phyloP scores from a whole-genome alignment of 169 alveolate genomes.

The Plasmodium coatneyi region DNA sequence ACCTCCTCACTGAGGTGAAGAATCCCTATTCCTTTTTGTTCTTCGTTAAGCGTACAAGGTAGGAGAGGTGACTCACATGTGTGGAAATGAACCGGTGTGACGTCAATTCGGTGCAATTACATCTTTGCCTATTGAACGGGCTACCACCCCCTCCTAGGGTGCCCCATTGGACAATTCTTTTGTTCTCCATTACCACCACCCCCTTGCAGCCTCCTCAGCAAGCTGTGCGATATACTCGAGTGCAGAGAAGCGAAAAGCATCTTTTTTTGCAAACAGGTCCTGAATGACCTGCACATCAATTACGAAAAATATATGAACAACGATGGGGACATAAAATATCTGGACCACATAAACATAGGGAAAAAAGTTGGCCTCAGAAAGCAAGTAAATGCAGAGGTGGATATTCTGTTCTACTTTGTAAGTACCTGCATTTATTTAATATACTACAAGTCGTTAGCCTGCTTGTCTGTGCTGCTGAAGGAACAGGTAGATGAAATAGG shows the following conservation, averaged over 20 bases:
- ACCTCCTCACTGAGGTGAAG: slow-evolving; percentile 22
- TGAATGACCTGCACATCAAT: slow-evolving; percentile 17
- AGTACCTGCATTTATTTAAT: slow-evolving; percentile 41
- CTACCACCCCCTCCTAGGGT: not conserved
- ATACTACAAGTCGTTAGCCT: slow-evolving; percentile 31
- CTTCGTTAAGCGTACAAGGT: slow-evolving; percentile 29
- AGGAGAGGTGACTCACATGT: not conserved
- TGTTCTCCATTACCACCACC: not conserved
- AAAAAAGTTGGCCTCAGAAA: slow-evolving; percentile 8
- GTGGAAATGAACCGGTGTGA: not conserved
- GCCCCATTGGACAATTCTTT: not conserved
- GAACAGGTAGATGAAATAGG: not conserved
- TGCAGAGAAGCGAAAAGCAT: slow-evolving; percentile 54
- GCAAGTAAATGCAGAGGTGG: slow-evolving; percentile 12
- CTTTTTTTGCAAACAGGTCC: slow-evolving; percentile 43
- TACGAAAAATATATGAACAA: slow-evolving; percentile 55
- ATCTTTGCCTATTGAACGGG: not conserved
- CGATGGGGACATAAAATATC: slow-evolving; percentile 58
- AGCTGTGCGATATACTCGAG: slow-evolving; percentile 42
- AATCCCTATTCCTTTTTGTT: slow-evolving; percentile 55
- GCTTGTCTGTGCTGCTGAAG: slow-evolving; percentile 18
- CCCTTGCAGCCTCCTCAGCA: not conserved
- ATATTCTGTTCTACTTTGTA: slow-evolving; percentile 25
- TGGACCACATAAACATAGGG: slow-evolving; percentile 52
- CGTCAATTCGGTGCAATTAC: not conserved